Conservation (phyloP, 1,284 basidiomycete genomes). For the Meira nashicola region DNA sequence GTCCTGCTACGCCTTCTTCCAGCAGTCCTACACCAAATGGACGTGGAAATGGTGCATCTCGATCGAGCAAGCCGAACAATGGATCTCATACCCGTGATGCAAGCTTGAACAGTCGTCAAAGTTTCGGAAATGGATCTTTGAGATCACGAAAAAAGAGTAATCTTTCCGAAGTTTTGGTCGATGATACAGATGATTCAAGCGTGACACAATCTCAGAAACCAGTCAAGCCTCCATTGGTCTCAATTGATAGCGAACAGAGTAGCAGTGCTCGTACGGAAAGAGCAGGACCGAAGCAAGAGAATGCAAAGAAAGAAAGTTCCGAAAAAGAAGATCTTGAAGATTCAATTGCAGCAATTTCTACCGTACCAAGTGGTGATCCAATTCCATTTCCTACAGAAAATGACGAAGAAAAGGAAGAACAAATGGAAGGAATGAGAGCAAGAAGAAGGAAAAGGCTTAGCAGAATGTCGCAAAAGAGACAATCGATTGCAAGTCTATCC, state of each 20-base stretch:
- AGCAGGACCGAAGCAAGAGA: background rate
- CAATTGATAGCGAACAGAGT: background rate
- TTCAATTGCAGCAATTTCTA: background rate
- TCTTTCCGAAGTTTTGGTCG: background rate
- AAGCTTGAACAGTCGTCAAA: background rate
- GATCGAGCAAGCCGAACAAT: background rate
- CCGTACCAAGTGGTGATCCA: slow-evolving; percentile 14
- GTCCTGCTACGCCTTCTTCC: slow-evolving; percentile 13
- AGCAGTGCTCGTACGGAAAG: background rate
- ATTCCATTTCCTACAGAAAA: slow-evolving; percentile 22
- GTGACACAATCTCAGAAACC: background rate
- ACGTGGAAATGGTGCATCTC: background rate
- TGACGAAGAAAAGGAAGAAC: background rate
- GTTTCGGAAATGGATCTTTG: background rate
- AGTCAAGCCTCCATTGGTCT: background rate
- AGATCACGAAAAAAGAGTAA: slow-evolving; percentile 3
- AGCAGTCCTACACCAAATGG: background rate
- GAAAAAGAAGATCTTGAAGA: background rate
- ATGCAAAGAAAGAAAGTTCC: background rate
- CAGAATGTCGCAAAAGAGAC: slow-evolving; percentile 9
- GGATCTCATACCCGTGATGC: background rate
- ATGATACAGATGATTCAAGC: slow-evolving; percentile 1
- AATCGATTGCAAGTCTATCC: too few relatives aligned
- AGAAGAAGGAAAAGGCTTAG: slow-evolving; percentile 22
- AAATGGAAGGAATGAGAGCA: background rate